phyloP scores from a whole-genome alignment of 1,284 basidiomycete species.

The Cryptococcus sp. region DNA sequence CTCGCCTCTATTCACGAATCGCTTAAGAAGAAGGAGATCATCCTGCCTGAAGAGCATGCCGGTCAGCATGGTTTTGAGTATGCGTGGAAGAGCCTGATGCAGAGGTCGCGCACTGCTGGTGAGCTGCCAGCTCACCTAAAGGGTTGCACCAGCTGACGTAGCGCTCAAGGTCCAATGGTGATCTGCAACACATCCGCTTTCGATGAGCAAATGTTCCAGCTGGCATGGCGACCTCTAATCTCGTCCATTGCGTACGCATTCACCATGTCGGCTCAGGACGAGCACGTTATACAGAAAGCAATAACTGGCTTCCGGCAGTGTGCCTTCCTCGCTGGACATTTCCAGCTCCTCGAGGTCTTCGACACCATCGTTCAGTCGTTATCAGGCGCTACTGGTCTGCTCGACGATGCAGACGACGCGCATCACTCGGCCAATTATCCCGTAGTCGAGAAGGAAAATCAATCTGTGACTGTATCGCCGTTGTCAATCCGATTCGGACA shows the following conservation, averaged over 20 bases:
- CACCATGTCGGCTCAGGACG: constrained; percentile 86
- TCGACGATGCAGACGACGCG: constrained; percentile 68
- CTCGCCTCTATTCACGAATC: constrained; percentile 88
- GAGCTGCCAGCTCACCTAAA: constrained; percentile 22
- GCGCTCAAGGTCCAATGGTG: constrained; percentile 67
- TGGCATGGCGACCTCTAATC: constrained; percentile 88
- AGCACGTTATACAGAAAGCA: constrained; percentile 91
- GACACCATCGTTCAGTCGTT: constrained; percentile 93
- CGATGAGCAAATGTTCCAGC: constrained; percentile 89
- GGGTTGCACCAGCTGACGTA: background rate
- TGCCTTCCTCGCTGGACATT: constrained; percentile 86
- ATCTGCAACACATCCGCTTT: constrained; percentile 76
- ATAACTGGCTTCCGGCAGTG: constrained; percentile 96
- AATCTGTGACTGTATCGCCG: constrained; percentile 84
- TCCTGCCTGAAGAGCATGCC: constrained; percentile 97
- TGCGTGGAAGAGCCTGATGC: constrained; percentile 94
- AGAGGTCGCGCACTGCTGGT: constrained; percentile 79
- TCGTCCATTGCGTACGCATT: constrained; percentile 91
- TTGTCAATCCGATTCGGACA: constrained; percentile 92
- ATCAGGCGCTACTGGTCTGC: constrained; percentile 79
- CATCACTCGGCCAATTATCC: constrained; percentile 82
- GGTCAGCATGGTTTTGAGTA: constrained; percentile 98
- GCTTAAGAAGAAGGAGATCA: constrained; percentile 90
- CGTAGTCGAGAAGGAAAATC: constrained; percentile 87
- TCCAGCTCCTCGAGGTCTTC: constrained; percentile 89